Percentiles rank a stretch among this genome's conserved stretches.
Conservation (phyloP, 306 rosid species). For the Abrus precatorius region DNA sequence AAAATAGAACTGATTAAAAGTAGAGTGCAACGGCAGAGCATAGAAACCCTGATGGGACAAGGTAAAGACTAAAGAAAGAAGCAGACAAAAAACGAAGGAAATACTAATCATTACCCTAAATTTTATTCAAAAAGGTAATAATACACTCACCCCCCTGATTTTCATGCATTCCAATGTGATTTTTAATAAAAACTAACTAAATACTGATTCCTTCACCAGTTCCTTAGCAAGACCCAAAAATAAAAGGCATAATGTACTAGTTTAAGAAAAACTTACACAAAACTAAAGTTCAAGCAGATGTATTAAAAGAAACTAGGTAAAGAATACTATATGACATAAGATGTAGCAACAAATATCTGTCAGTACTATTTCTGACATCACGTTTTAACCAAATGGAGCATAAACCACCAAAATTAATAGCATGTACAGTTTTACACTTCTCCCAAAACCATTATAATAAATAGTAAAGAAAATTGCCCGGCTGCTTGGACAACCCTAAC, state of each 20-base stretch:
- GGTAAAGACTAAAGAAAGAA: conserved; percentile 1
- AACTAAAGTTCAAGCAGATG: background rate
- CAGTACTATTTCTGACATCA: background rate
- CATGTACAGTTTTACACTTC: background rate
- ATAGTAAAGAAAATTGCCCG: background rate
- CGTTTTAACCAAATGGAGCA: background rate
- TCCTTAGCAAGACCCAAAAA: background rate
- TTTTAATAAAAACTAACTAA: too few relatives aligned
- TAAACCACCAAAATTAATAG: background rate
- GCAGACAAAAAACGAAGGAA: background rate
- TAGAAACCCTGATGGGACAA: conserved; percentile 3
- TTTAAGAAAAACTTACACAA: background rate
- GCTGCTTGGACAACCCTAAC: background rate
- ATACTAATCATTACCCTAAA: too few relatives aligned
- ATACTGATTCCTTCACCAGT: too few relatives aligned
- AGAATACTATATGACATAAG: background rate
- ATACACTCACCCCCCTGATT: too few relatives aligned
- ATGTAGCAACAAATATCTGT: conserved; percentile 12
- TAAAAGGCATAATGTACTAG: conserved; percentile 4
- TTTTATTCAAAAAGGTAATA: too few relatives aligned
- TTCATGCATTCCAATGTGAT: too few relatives aligned
- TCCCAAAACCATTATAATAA: background rate
- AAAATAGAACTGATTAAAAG: background rate
- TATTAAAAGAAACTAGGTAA: conserved; percentile 15
- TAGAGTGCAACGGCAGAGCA: background rate